Base-by-base conservation (phyloP, 2,329 filamentous ascomycete genomes). In the Fusarium graminum region DNA sequence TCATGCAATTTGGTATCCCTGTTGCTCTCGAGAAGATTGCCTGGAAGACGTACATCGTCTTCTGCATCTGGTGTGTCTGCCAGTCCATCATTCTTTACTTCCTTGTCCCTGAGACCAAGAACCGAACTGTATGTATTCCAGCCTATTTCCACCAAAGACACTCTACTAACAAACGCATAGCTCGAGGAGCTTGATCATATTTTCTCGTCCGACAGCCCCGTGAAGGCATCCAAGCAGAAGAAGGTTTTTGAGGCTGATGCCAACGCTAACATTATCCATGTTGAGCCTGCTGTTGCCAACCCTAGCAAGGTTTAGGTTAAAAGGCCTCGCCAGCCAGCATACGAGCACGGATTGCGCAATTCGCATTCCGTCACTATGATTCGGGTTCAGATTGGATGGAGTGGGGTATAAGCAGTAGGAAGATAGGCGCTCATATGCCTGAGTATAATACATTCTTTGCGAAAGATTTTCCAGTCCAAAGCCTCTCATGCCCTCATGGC, bases 11-110 rank as follows among this genome's bases (percentile, higher is more conserved):
- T 55, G 80, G 76, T 50, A 80, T 79, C 40, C 81, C 81, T 0
- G 80, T 85, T 3, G 78, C 82, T 4, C 75, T 86, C 38, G 75
- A 80, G 26, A 78, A 80, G 47, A 86, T 87, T 45, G 79, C 77
- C 1, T 87, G 83, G 83, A 80, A 81, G 62, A 84, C 82, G 0
- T 86, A 86, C 68, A 85, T 87, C 52, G 74, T 83, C 29, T 85
- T 86, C 67, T 80, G 76, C 14, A 50, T 78, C 39, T 83, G 81
- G 80, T 79, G 78, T 62, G 74, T 76, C 6, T 68, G 81, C 52
- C 79, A 82, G 67, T 67, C 78, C 6, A 17, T 62, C 12, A 70
- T 81, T 5, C 79, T 85, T 3, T 86, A 80, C 71, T 80, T 85
- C 63, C 75, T 85, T 12, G 80, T 83, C n/a, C 81, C 82, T 0